Evolutionary conservation across 2,329 filamentous ascomycete species (phyloP).

Genomic region (Emmonsiellopsis sp.): DNA sequence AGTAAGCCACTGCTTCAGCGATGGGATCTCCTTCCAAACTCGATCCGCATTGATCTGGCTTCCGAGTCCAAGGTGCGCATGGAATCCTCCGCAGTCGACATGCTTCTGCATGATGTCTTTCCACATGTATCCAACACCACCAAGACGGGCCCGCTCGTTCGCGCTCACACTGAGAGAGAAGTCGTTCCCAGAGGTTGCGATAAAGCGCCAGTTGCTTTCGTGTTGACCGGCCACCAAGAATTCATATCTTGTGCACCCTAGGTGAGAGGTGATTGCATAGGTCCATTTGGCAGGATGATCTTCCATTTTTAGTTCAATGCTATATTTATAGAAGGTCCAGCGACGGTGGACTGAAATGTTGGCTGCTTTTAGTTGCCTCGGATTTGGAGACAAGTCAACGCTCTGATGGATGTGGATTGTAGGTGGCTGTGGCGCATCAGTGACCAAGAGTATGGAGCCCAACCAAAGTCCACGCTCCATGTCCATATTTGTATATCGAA

Average conservation of each 20-base stretch:
- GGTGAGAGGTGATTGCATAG: constrained; percentile 91
- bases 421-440: constrained; percentile 81
- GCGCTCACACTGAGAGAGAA: constrained; percentile 82
- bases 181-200: constrained; percentile 92
- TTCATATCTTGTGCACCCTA: constrained; percentile 96
- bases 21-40: constrained; percentile 89
- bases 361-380: constrained; percentile 70
- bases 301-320: constrained; percentile 81
- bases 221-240: constrained; percentile 86
- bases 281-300: constrained; percentile 85
- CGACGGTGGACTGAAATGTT: constrained; percentile 82
- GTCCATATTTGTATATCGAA: constrained; percentile 96
- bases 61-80: constrained; percentile 82
- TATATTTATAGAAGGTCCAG: constrained; percentile 95
- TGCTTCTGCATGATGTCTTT: constrained; percentile 98
- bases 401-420: constrained; percentile 94
- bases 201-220: constrained; percentile 90
- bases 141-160: constrained; percentile 74
- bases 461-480: constrained; percentile 83
- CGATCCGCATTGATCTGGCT: constrained; percentile 94
- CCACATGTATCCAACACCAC: constrained; percentile 94
- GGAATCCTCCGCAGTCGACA: constrained; percentile 89
- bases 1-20: constrained; percentile 88
- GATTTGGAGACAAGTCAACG: constrained; percentile 83
- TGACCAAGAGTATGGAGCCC: constrained; percentile 87